phyloP scores from a whole-genome alignment of 2,329 filamentous ascomycete genomes.

The Tolypocladium pustulatum region DNA sequence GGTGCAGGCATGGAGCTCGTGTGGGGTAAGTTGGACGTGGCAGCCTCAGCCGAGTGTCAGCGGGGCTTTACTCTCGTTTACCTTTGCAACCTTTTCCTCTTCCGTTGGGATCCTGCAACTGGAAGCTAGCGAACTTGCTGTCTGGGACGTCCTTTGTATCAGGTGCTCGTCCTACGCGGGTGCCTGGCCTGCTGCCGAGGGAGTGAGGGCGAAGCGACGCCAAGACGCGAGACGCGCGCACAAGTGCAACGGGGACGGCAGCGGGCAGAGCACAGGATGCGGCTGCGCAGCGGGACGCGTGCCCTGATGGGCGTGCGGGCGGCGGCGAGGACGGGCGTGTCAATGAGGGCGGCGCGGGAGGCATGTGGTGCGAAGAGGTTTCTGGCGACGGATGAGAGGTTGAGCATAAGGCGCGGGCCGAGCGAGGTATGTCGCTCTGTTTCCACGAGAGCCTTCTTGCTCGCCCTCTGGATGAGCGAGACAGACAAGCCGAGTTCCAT shows the following conservation, averaged over 20 bases:
- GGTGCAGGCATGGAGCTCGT: not conserved
- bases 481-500: not conserved
- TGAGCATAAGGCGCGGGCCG: conserved; percentile 19
- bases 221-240: not conserved
- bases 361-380: not conserved
- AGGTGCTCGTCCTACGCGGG: not conserved
- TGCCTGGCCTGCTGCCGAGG: not conserved
- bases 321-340: not conserved
- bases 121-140: not conserved
- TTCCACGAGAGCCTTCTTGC: not conserved
- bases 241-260: too few species aligned
- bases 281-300: not conserved
- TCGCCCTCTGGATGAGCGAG: not conserved
- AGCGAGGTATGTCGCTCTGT: conserved; percentile 13
- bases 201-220: not conserved
- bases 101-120: not conserved
- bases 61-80: not conserved
- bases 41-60: not conserved
- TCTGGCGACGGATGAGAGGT: conserved; percentile 4
- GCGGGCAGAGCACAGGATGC: not conserved
- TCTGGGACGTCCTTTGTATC: not conserved
- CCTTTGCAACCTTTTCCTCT: not conserved
- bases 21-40: not conserved
- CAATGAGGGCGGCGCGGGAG: not conserved
- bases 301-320: not conserved